Evolutionary conservation across 2,329 filamentous ascomycete species (phyloP), one percentile per base, ranked within the genome.

Genomic region (Scedosporium apiospermum): DNA sequence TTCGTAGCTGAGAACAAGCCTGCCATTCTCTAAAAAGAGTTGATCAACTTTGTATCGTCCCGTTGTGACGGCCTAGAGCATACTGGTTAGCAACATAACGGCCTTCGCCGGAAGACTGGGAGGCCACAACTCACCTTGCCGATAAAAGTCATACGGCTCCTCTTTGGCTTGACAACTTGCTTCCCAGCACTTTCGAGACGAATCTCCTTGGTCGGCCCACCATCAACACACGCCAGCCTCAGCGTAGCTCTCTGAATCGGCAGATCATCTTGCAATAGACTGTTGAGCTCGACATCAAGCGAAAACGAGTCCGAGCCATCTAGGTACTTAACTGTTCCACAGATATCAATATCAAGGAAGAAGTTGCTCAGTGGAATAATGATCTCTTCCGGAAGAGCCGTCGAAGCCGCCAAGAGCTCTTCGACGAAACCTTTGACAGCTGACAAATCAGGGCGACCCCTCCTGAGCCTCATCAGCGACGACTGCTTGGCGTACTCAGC

Each of bases 11-110:
- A 93, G 81, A 26, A 80, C 73, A 1, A 93, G 76, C 55, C 89
- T 90, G 57, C 79, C 83, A 5, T 84, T 80, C 26, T 79, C 75
- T 26, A 97, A 73, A 14, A 85, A 80, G 44, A 96, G 78, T 66
- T 87, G 86, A 67, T 92, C 89, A 55, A 95, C 82, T 63, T 86
- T 82, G 69, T 91, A 97, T 27, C 82, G 83, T 1, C 92, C 92
- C 23, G 88, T 84, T 3, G 90, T 83, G 41, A 85, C 82, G 16
- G 83, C 77, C 84, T 89, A 46, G 10, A n/a, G 6, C n/a, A 7
- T 1, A 23, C 2, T 5, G 34, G 64, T 79, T 66, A 78, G 72
- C 23, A n/a, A 34, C 51, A 23, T 18, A 4, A 27, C 38, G 9
- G 0, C 4, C 1, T 18, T 62, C 14, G 1, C n/a, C 5, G 1